Evolutionary conservation across 495 filamentous ascomycete genomes (phyloP).

Genomic region (Trichoderma virens): DNA sequence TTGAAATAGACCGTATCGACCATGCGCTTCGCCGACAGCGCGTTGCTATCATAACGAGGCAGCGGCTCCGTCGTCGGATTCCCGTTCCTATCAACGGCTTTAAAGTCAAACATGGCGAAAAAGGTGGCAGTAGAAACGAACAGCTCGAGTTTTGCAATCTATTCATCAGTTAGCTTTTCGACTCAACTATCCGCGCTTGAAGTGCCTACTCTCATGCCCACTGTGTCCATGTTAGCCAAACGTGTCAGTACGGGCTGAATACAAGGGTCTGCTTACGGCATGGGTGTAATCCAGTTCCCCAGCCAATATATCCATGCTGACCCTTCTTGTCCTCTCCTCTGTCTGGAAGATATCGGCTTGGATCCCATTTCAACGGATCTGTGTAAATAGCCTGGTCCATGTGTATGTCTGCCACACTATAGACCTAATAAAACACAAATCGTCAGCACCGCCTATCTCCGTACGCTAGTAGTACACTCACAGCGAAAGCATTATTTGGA

Average conservation of each 20-base stretch:
- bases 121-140: slow-evolving; percentile 32
- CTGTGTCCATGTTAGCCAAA: slow-evolving; percentile 17
- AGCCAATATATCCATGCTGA: slow-evolving; percentile 31
- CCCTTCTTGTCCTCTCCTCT: slow-evolving; percentile 37
- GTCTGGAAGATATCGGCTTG: slow-evolving; percentile 32
- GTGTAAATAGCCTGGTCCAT: slow-evolving; percentile 35
- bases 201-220: slow-evolving; percentile 20
- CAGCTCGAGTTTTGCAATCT: slow-evolving; percentile 35
- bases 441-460: background rate
- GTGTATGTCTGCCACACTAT: slow-evolving; percentile 29
- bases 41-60: background rate
- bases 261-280: slow-evolving; percentile 29
- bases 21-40: background rate
- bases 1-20: background rate
- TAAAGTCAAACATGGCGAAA: slow-evolving; percentile 21
- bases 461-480: background rate
- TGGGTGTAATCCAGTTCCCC: slow-evolving; percentile 38
- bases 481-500: slow-evolving; percentile 31
- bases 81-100: slow-evolving; percentile 13
- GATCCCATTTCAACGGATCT: slow-evolving; percentile 36
- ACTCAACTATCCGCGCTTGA: too few relatives aligned
- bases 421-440: slow-evolving; percentile 11
- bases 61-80: slow-evolving; percentile 8
- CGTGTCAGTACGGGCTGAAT: slow-evolving; percentile 31
- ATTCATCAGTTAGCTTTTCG: slow-evolving; percentile 13